These are phyloP conservation scores for Zymoseptoria tritici DNA, from an alignment of 2,329 filamentous ascomycete species.

Conservation along the genomic window DNA sequence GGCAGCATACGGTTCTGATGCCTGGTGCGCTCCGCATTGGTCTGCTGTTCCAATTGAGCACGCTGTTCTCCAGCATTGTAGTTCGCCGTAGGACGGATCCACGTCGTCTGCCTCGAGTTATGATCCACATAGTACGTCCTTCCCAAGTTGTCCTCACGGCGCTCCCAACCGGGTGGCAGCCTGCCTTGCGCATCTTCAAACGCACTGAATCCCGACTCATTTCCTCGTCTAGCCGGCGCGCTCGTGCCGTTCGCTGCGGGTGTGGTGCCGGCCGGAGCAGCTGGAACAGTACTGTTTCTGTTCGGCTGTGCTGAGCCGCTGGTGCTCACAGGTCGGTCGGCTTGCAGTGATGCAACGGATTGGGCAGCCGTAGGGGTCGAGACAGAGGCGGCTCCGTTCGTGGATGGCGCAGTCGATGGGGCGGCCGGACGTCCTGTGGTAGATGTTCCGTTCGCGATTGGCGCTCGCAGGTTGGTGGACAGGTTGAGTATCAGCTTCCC, in stretches of 20 bases:
- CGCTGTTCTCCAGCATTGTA: slow-evolving; percentile 70
- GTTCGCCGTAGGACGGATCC: slow-evolving; percentile 78
- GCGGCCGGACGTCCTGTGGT: slow-evolving; percentile 35
- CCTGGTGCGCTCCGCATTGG: slow-evolving; percentile 82
- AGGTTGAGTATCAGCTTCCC: slow-evolving; percentile 96
- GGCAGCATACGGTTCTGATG: slow-evolving; percentile 94
- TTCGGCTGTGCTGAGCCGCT: slow-evolving; percentile 18
- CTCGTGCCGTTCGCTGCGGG: slow-evolving; percentile 19
- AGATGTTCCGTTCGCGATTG: slow-evolving; percentile 50
- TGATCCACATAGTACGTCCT: slow-evolving; percentile 98
- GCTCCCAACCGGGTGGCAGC: slow-evolving; percentile 88
- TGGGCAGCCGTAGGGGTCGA: slow-evolving; percentile 37
- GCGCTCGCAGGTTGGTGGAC: slow-evolving; percentile 75
- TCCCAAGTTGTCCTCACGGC: slow-evolving; percentile 87
- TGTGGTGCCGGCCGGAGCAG: slow-evolving; percentile 1
- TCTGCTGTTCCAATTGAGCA: slow-evolving; percentile 77
- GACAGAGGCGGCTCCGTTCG: slow-evolving; percentile 33
- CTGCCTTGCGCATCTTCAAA: slow-evolving; percentile 96
- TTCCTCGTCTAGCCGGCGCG: slow-evolving; percentile 32
- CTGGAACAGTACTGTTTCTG: slow-evolving; percentile 20
- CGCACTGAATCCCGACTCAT: slow-evolving; percentile 61
- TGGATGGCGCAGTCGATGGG: slow-evolving; percentile 29
- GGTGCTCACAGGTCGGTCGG: slow-evolving; percentile 21
- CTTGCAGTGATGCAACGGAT: slow-evolving; percentile 27
- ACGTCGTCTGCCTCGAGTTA: slow-evolving; percentile 92